Evolutionary conservation across 164 flowering plant genomes (phyloP), one percentile per base, ranked within the genome.

Genomic region (Cinnamomum chago): DNA sequence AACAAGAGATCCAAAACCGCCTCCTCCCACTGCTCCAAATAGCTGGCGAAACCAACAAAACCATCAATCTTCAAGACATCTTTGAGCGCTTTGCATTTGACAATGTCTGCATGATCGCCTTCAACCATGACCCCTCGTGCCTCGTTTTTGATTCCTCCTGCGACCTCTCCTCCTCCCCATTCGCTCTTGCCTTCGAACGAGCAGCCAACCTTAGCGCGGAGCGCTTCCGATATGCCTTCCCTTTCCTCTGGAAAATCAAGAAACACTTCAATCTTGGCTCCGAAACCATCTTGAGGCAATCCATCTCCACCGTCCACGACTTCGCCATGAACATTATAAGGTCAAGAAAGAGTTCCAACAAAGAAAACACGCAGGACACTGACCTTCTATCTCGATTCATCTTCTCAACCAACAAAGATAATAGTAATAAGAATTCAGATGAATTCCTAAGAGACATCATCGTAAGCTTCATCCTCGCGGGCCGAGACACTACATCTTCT

Each of bases 41-140:
- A 30, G 84, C 86, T 0, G 20, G 88, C 85, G 23, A 65, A 2
- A 69, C 72, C 1, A 67, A 71, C 6, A 28, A 58, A 7, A 76
- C 70, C 11, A 2, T 91, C n/a, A 90, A 90, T 75, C 55, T 91
- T 10, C 91, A 88, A 64, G 89, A 87, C 67, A 24, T 85, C 20
- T 72, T 91, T 28, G 90, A 88, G 75, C 77, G 90, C 5, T 91
- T 88, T 69, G 86, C 95, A 2, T 91, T 91, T 60, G 93, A 89
- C 40, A 89, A 84, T 50, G 79, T 89, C 0, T 89, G 93, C 68
- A 86, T 83, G 30, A 20, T 91, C 15, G 86, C 93, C 0, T 91
- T 91, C 58, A 83, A 85, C 62, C 79, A 80, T 5, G 91, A 87
- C 52, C 85, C 87, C 0, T 74, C 30, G 1, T 87, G 88, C 70